Base-by-base conservation (phyloP, 2,329 filamentous ascomycete species). In the Tolypocladium ovalisporum region DNA sequence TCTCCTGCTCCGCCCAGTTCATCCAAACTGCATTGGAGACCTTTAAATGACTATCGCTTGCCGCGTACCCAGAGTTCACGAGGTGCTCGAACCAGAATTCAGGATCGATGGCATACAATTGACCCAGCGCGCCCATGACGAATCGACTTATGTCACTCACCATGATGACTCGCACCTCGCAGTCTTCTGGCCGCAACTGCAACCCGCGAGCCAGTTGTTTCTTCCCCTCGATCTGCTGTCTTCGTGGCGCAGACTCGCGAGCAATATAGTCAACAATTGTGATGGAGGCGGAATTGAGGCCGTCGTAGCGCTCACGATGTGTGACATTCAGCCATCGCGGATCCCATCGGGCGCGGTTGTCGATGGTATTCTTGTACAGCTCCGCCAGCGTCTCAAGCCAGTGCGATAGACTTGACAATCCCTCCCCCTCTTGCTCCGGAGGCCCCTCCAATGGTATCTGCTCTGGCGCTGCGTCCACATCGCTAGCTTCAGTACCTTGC, bases 71-170 rank as follows among this genome's bases (percentile, higher is more conserved):
- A 22, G 65, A 67, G 22, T 65, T 61, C 12, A 62, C 56, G 17
- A 68, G 65, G 24, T 67, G 63, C 22, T 68, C 66, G 42, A 66
- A 66, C 66, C 66, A 68, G 34, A 68, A 67, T 22, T 67, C 66
- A 4, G 66, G 63, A 13, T 68, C 66, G 8, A 68, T 57, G 2
- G 61, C 55, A 56, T 65, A 67, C 1, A 63, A n/a, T 7, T 68
- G 66, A 0, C 66, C 66, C 1, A 68, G 39, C 0, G 63, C 63
- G 1, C 66, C 66, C 64, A 68, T 68, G 24, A 65, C 57, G 35
- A 68, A 68, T 12, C 65, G 65, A n/a, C 66, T 68, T n/a, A 68
- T 27, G 54, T 68, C 65, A 29, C 56, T 64, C 3, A 68, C 64
- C 61, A 68, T 54, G 3, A 68, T 44, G 4, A 67, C 62, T 8